Evolutionary conservation across 352 stramenopile genomes (phyloP).

Genomic region (Pythium rishiriense): DNA sequence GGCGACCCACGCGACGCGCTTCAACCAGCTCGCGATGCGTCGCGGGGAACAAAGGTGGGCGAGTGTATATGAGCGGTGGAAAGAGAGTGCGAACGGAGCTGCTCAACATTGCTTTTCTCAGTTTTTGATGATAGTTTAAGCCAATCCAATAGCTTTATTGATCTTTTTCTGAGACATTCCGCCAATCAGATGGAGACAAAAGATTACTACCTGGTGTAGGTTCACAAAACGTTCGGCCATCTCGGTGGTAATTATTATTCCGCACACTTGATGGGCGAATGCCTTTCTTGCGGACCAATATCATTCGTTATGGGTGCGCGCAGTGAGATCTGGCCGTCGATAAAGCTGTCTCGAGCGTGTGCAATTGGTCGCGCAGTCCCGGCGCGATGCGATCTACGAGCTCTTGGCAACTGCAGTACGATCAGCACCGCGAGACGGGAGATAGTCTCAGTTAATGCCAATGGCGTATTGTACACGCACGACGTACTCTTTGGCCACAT

Average conservation of each 20-base stretch:
- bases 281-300: not conserved
- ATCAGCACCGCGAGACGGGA: not conserved
- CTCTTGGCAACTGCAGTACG: constrained; percentile 33
- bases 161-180: too few species aligned
- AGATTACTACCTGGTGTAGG: not conserved
- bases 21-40: constrained; percentile 15
- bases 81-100: not conserved
- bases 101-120: constrained; percentile 3
- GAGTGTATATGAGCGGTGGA: constrained; percentile 7
- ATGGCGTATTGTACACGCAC: not conserved
- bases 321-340: constrained; percentile 3
- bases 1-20: not conserved
- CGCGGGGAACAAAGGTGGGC: not conserved
- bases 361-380: constrained; percentile 37
- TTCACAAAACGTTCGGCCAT: not conserved
- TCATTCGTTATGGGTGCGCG: not conserved
- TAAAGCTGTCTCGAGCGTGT: constrained; percentile 33
- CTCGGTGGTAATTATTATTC: not conserved
- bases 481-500: constrained; percentile 43
- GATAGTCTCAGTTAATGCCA: not conserved
- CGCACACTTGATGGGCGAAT: not conserved
- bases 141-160: not conserved
- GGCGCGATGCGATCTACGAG: constrained; percentile 37
- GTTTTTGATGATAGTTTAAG: not conserved
- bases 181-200: constrained; percentile 24